These are phyloP conservation scores for Nicotiana sylvestris DNA, from an alignment of 257 asterid species.

Conservation along the genomic window DNA sequence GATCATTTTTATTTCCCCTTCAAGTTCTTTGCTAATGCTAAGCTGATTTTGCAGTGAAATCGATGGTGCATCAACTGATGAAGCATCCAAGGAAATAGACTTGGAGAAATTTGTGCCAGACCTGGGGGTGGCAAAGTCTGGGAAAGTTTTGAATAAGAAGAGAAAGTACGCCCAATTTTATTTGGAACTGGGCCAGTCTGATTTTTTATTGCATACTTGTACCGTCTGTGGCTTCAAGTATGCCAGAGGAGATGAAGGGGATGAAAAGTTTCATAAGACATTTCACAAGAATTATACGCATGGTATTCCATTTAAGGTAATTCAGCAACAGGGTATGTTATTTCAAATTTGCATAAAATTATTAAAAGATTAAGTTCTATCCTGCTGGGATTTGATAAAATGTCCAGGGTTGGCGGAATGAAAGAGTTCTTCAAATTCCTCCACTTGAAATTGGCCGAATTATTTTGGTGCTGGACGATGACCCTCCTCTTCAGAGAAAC, in stretches of 20 bases:
- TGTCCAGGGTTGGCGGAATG: constrained; percentile 67
- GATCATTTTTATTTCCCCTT: neutral
- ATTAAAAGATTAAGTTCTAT: neutral
- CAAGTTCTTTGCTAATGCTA: neutral
- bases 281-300: constrained; percentile 68
- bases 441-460: constrained; percentile 42
- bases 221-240: constrained; percentile 58
- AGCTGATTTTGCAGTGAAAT: constrained; percentile 13
- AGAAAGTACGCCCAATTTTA: constrained; percentile 63
- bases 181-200: constrained; percentile 74
- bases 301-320: constrained; percentile 73
- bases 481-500: constrained; percentile 50
- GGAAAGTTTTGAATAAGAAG: constrained; percentile 55
- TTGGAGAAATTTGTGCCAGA: constrained; percentile 18
- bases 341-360: neutral
- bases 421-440: constrained; percentile 36
- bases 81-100: constrained; percentile 18
- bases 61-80: constrained; percentile 19
- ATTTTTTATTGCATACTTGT: constrained; percentile 61
- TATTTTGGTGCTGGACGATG: constrained; percentile 61
- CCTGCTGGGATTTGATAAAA: neutral
- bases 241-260: constrained; percentile 60
- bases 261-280: constrained; percentile 65
- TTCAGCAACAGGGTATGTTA: neutral
- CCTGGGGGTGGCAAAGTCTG: constrained; percentile 19